Base-by-base conservation (phyloP, 1,284 basidiomycete species). In the Papiliotrema fonsecae region DNA sequence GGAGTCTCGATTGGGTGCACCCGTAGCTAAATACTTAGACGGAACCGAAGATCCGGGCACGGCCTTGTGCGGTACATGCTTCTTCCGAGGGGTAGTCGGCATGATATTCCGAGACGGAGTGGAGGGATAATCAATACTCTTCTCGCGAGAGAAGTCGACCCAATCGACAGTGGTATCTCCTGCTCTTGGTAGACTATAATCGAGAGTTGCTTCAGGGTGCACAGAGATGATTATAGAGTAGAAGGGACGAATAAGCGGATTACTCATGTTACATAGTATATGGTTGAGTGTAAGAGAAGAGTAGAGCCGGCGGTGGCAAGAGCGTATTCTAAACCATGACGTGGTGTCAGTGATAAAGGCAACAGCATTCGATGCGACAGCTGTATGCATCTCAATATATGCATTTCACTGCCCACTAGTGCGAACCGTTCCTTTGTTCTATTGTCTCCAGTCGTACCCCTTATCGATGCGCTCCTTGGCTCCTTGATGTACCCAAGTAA, bases 141-240 rank as follows among this genome's bases (percentile, higher is more conserved):
- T 72, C 60, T 70, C 68, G 21, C 65, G 56, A 10, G 66, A 69
- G 35, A 72, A 68, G 50, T 72, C 70, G 14, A 72, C 55, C 67
- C 66, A 72, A 49, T 72, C 70, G 16, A 72, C 67, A 16, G 58
- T 58, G 53, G 70, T 69, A n/a, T 68, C 64, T 27, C 68, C 16
- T 24, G 16, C 26, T 18, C 2, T n/a, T 16, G 11, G 25, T 4
- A 11, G 19, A 16, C 13, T 21, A 16, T 5, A 7, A 11, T 2
- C 32, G n/a, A n/a, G n/a, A n/a, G n/a, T n/a, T n/a, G n/a, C 37
- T 28, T n/a, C 32, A 10, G 47, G 27, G 47, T 48, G 24, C n/a
- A 42, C 40, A 7, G 47, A 36, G 3, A 48, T 48, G 28, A 48
- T 25, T 11, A 48, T 11, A 6, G 47, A 48, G 32, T 48, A 48